Evolutionary conservation across 345 rosid species (phyloP).

Genomic region (Syzygium aqueum): DNA sequence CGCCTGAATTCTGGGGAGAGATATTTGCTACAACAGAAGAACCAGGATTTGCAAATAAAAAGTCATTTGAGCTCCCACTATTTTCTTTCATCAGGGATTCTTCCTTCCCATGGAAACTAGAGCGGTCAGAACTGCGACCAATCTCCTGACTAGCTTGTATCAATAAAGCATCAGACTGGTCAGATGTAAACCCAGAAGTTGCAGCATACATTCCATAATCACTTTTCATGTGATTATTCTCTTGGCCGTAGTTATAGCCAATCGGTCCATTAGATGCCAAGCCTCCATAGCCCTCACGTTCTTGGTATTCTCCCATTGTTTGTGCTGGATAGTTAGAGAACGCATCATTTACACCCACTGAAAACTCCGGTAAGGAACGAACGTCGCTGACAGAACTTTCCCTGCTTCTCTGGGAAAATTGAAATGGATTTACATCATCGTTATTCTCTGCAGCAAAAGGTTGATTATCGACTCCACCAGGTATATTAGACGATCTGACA

Average conservation of each 20-base stretch:
- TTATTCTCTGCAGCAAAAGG: constrained; percentile 10
- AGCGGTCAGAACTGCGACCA: constrained; percentile 12
- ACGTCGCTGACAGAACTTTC: constrained; percentile 9
- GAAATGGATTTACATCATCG: constrained; percentile 4
- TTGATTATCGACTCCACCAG: constrained; percentile 9
- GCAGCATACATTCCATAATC: constrained; percentile 15
- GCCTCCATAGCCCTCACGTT: constrained; percentile 15
- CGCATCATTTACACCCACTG: constrained; percentile 23
- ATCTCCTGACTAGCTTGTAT: constrained; percentile 24
- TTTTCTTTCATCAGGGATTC: constrained; percentile 23
- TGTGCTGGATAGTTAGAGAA: constrained; percentile 10
- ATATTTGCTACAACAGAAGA: constrained; percentile 9
- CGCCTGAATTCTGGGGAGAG: constrained; percentile 19
- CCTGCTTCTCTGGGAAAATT: constrained; percentile 13
- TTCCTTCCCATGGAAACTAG: constrained; percentile 14
- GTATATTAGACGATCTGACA: constrained; percentile 31
- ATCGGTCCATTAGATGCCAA: constrained; percentile 18
- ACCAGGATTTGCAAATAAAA: constrained; percentile 2
- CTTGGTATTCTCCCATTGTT: constrained; percentile 18
- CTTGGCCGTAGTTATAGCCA: constrained; percentile 17
- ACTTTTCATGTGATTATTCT: constrained; percentile 15
- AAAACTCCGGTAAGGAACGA: constrained; percentile 7
- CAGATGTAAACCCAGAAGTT: constrained; percentile 11
- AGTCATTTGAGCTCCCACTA: constrained; percentile 18
- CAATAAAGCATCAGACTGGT: constrained; percentile 8